Evolutionary conservation across 345 rosid genomes (phyloP).

Genomic region (Jatropha curcas): DNA sequence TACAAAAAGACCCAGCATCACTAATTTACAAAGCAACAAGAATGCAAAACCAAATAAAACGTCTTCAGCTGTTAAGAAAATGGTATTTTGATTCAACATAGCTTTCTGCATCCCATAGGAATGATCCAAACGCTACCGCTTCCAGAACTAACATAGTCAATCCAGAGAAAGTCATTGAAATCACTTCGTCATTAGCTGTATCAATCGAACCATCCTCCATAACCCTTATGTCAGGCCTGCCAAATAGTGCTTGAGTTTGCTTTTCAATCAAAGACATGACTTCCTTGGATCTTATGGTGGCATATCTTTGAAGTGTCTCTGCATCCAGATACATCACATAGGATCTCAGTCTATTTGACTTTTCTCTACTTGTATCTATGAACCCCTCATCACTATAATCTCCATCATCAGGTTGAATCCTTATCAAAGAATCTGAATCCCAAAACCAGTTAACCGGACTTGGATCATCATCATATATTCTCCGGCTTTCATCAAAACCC

Average conservation of each 20-base stretch:
- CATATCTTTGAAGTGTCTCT: conserved; percentile 89
- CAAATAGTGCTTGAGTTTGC: conserved; percentile 91
- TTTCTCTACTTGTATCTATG: conserved; percentile 37
- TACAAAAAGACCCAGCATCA: too few relatives aligned
- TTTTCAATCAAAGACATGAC: conserved; percentile 77
- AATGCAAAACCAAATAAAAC: background rate
- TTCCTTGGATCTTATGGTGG: conserved; percentile 86
- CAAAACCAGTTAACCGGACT: conserved; percentile 51
- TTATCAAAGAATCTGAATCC: conserved; percentile 77
- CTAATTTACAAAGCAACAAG: background rate
- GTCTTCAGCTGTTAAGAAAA: conserved; percentile 51
- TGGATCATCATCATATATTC: conserved; percentile 46
- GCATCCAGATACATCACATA: conserved; percentile 84
- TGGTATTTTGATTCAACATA: conserved; percentile 79
- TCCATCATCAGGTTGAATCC: conserved; percentile 47
- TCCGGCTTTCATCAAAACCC: conserved; percentile 44
- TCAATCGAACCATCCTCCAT: conserved; percentile 77
- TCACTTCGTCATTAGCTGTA: conserved; percentile 56
- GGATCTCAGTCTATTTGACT: conserved; percentile 58
- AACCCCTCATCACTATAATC: conserved; percentile 28
- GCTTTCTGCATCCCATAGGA: conserved; percentile 89
- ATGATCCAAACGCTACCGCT: conserved; percentile 89
- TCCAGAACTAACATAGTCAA: conserved; percentile 85
- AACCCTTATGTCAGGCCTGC: conserved; percentile 73
- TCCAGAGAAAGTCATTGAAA: conserved; percentile 61